Evolutionary conservation across 208 protist genomes (phyloP), one percentile per base, ranked within the genome.

Genomic region (Leishmania lainsoni): DNA sequence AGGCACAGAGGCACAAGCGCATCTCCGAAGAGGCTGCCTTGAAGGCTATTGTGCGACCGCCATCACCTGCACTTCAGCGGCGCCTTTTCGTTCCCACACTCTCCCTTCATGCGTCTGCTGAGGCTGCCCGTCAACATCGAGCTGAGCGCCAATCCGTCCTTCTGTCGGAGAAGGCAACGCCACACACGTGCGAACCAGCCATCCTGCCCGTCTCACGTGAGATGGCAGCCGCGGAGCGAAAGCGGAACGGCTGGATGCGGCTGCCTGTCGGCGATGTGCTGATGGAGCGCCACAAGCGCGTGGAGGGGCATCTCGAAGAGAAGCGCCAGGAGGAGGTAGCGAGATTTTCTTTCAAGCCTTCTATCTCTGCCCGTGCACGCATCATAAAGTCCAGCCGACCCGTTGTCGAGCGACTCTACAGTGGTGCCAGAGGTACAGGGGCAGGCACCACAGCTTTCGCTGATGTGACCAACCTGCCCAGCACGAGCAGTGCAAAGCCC

Each of bases 341-440:
- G 5, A 78, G 81, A 68, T 29, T 92, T 71, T 83, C 89, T 0
- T 86, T 87, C 68, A 79, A 80, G 69, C 87, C 91, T 6, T 54
- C 81, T 22, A 63, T 84, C 20, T 83, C 91, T 10, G 68, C 74
- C 5, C 82, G 26, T 42, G 75, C 75, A 42, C 59, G 72, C 48
- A 20, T 29, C 14, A 42, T 84, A 35, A 72, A 51, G 58, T 51
- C 68, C 22, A 32, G 58, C 26, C 63, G 9, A 0, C 72, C 84
- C 9, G 80, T 87, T 22, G 77, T 84, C 58, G 85, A 90, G 29
- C 85, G 91, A 26, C 85, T 93, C 75, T 90, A 90, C 83, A 81
- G 78, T 32, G 48, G 72, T 58, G 10, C 87, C 14, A 42, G 51
- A 49, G 35, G 85, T 65, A 68, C 80, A 56, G 76, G 65, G 29